phyloP scores from a whole-genome alignment of 108 stramenopile genomes.

The Conticribra guillardii region DNA sequence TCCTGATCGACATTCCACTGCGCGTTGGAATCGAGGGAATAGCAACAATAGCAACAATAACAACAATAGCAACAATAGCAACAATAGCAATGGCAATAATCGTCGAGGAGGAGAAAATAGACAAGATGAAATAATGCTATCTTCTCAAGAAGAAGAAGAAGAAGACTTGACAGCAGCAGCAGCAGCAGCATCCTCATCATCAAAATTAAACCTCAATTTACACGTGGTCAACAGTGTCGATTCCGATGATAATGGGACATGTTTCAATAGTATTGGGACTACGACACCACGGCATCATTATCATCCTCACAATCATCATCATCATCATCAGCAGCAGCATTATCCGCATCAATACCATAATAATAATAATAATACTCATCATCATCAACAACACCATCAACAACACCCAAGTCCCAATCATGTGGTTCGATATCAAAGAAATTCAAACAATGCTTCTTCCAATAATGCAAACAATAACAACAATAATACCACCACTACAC shows the following conservation, averaged over 20 bases:
- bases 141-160: too few species aligned
- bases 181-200: slow-evolving; percentile 1
- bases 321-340: neutral
- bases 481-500: too few species aligned
- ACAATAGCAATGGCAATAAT: neutral
- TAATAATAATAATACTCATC: too few species aligned
- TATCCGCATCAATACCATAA: slow-evolving; percentile 6
- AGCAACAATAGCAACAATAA: slow-evolving; percentile 10
- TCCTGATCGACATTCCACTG: neutral
- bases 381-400: too few species aligned
- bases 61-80: slow-evolving; percentile 12
- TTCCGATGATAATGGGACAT: slow-evolving; percentile 43
- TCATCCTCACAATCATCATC: slow-evolving; percentile 4
- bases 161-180: neutral
- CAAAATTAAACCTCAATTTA: slow-evolving; percentile 9
- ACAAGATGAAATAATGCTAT: too few species aligned
- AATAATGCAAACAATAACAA: too few species aligned
- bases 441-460: too few species aligned
- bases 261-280: slow-evolving; percentile 49
- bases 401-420: too few species aligned
- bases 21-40: neutral
- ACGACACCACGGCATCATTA: slow-evolving; percentile 34
- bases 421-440: too few species aligned
- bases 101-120: slow-evolving; percentile 2
- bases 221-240: slow-evolving; percentile 25